Evolutionary conservation across 257 asterid genomes (phyloP).

Genomic region (Nicotiana obtusifolia): DNA sequence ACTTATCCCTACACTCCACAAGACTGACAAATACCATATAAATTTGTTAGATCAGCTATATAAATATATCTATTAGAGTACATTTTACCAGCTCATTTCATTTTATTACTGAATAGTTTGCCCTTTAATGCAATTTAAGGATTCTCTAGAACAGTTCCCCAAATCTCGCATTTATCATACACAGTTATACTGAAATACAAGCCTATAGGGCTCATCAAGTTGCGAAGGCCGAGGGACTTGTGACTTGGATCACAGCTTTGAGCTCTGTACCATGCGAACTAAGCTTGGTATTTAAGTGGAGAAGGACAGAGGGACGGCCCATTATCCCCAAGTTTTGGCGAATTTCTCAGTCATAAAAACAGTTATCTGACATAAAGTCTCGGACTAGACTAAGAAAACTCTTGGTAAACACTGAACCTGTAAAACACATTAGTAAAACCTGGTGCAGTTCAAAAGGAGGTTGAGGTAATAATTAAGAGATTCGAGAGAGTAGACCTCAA

Average conservation of each 20-base stretch:
- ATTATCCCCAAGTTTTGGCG: no score
- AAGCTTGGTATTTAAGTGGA: no score
- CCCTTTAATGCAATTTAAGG: neutral
- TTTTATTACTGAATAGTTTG: neutral
- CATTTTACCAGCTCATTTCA: neutral
- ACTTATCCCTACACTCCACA: neutral
- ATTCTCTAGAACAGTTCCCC: neutral
- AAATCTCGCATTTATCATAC: no score
- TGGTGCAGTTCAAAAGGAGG: neutral
- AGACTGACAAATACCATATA: neutral
- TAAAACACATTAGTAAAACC: neutral
- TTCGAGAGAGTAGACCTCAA: slow-evolving; percentile 39
- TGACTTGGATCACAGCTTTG: no score
- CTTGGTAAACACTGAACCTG: neutral
- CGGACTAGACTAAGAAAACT: neutral
- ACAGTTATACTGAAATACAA: no score
- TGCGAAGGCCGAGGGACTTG: no score
- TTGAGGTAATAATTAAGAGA: neutral
- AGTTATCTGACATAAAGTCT: neutral
- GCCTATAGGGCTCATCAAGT: no score
- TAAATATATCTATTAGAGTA: neutral
- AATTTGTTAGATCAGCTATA: neutral
- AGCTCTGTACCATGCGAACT: no score
- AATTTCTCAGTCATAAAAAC: no score
- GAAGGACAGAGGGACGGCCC: no score